Percentiles rank a stretch among this genome's conserved stretches.
Conservation (phyloP, 495 filamentous ascomycete genomes). For the Aspergillus homomorphus region DNA sequence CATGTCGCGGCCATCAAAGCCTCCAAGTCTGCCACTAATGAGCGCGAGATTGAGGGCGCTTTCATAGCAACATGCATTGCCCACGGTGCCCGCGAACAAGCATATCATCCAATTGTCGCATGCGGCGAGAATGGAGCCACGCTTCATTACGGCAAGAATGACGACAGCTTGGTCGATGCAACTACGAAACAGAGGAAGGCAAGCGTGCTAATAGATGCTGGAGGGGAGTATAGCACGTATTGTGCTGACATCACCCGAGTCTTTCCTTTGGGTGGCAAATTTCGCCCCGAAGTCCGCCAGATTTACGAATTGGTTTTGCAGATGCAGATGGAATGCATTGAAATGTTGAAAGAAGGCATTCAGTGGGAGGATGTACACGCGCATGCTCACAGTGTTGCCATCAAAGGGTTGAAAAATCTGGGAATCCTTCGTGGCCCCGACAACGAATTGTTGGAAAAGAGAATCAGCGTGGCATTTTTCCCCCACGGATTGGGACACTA, state of each 20-base stretch:
- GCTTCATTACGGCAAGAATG: slow-evolving; percentile 82
- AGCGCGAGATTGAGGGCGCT: slow-evolving; percentile 76
- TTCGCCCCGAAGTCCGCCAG: slow-evolving; percentile 64
- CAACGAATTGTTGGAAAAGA: slow-evolving; percentile 68
- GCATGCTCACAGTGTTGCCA: slow-evolving; percentile 75
- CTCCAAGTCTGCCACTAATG: slow-evolving; percentile 65
- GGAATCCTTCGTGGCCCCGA: slow-evolving; percentile 68
- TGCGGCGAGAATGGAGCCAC: slow-evolving; percentile 74
- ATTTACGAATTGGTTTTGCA: slow-evolving; percentile 84
- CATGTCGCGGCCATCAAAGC: slow-evolving; percentile 69
- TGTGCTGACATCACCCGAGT: slow-evolving; percentile 87
- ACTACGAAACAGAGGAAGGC: slow-evolving; percentile 54
- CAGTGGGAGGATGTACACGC: slow-evolving; percentile 84
- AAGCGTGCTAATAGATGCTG: slow-evolving; percentile 80
- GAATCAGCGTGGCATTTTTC: slow-evolving; percentile 84
- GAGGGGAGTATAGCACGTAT: slow-evolving; percentile 75
- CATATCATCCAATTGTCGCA: slow-evolving; percentile 83
- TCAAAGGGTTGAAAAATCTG: slow-evolving; percentile 69
- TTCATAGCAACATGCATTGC: slow-evolving; percentile 76
- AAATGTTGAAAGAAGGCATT: slow-evolving; percentile 68
- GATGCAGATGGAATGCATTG: slow-evolving; percentile 80
- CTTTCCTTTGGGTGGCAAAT: slow-evolving; percentile 77
- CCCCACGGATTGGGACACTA: slow-evolving; percentile 92
- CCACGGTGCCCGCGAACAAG: slow-evolving; percentile 69
- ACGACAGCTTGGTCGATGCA: slow-evolving; percentile 52